A percentile compares a stretch with the other conserved stretches of the same genome.
These are phyloP conservation scores for Marasmius sp. DNA, from an alignment of 1,284 basidiomycete species.

Conservation along the genomic window DNA sequence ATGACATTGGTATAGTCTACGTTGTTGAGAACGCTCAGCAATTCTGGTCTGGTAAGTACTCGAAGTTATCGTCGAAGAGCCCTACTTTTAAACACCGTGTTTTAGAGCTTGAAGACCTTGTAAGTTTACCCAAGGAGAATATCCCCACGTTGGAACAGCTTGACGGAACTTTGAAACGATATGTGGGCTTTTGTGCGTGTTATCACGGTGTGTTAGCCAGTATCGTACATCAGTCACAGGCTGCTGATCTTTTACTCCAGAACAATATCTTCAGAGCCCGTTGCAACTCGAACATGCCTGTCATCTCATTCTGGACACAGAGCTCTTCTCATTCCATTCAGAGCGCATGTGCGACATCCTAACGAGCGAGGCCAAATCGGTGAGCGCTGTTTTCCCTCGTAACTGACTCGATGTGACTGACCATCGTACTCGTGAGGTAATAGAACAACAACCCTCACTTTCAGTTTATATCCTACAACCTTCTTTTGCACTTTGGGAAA, in stretches of 20 bases:
- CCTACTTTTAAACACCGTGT: not conserved
- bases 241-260: constrained; percentile 37
- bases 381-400: constrained; percentile 34
- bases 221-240: not conserved
- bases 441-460: constrained; percentile 88
- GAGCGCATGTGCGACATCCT: constrained; percentile 85
- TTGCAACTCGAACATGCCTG: constrained; percentile 84
- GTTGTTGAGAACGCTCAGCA: constrained; percentile 78
- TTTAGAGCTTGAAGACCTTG: constrained; percentile 83
- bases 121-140: constrained; percentile 61
- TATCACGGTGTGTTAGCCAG: constrained; percentile 73
- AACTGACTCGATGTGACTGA: not conserved
- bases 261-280: constrained; percentile 78
- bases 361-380: constrained; percentile 67
- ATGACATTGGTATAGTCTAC: constrained; percentile 72
- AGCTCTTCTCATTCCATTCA: constrained; percentile 85
- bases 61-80: constrained; percentile 8
- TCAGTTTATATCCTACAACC: constrained; percentile 78
- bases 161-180: constrained; percentile 77
- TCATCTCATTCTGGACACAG: constrained; percentile 71
- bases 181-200: constrained; percentile 73
- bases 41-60: constrained; percentile 78
- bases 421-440: not conserved
- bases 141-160: constrained; percentile 68
- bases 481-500: constrained; percentile 77